Evolutionary conservation across 148 eudicot genomes (phyloP).

Genomic region (Chenopodium formosanum): DNA sequence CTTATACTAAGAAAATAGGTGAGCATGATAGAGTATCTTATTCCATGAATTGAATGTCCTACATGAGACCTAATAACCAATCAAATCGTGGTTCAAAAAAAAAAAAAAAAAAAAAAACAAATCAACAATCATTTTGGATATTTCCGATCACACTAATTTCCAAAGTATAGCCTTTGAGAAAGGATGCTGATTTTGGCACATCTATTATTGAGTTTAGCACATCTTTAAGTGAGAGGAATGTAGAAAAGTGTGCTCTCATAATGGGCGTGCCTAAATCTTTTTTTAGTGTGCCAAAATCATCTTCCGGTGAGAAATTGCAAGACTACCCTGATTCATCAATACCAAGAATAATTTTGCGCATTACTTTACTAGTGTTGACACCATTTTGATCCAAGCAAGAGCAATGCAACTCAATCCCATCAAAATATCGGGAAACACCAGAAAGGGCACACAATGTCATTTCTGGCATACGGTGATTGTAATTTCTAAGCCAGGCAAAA

Average conservation of each 20-base stretch:
- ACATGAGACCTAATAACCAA: too few species aligned
- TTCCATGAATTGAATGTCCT: too few species aligned
- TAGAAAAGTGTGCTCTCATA: too few species aligned
- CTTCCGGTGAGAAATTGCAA: not conserved
- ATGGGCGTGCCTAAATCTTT: too few species aligned
- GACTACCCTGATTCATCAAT: not conserved
- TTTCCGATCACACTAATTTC: not conserved
- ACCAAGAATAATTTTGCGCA: not conserved
- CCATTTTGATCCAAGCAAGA: not conserved
- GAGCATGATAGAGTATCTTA: too few species aligned
- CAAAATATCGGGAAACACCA: conserved; percentile 2
- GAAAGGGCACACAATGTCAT: conserved; percentile 1
- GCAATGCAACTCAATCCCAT: not conserved
- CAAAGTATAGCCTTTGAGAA: not conserved
- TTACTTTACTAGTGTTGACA: not conserved
- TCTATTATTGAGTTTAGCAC: too few species aligned
- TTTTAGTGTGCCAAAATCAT: too few species aligned
- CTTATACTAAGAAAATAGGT: too few species aligned
- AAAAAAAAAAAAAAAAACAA: too few species aligned
- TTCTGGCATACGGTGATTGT: not conserved
- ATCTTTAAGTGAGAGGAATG: too few species aligned
- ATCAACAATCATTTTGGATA: not conserved
- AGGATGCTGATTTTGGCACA: too few species aligned
- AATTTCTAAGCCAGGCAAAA: conserved; percentile 6
- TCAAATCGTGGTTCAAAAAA: too few species aligned